Evolutionary conservation across 371 early-diverging fungal species (phyloP).

Genomic region (Rhizopus stolonifer): DNA sequence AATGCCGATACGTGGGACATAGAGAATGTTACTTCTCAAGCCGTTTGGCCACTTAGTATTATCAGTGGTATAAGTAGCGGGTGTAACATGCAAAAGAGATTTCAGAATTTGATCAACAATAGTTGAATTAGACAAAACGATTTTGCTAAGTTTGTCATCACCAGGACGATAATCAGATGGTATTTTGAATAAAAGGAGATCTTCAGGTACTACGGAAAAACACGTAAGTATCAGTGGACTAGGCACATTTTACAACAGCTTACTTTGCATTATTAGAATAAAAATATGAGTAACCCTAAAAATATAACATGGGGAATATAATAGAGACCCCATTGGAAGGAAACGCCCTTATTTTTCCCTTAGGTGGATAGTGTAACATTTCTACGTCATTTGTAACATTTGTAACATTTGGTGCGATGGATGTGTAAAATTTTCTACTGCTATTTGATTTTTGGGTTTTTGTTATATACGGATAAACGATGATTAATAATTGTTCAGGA

Average conservation of each 20-base stretch:
- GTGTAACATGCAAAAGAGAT: not conserved
- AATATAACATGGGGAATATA: too few relatives aligned
- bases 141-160: conserved; percentile 4
- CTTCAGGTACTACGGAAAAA: conserved; percentile 6
- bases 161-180: conserved; percentile 6
- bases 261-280: conserved; percentile 5
- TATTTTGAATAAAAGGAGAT: conserved; percentile 4
- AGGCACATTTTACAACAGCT: conserved; percentile 2
- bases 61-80: conserved; percentile 4
- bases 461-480: too few relatives aligned
- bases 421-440: too few relatives aligned
- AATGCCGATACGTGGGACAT: conserved; percentile 6
- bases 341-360: too few relatives aligned
- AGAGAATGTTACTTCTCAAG: not conserved
- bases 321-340: too few relatives aligned
- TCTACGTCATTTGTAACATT: too few relatives aligned
- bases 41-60: conserved; percentile 4
- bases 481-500: too few relatives aligned
- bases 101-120: conserved; percentile 1
- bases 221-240: conserved; percentile 3
- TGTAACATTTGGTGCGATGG: too few relatives aligned
- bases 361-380: too few relatives aligned
- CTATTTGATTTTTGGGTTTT: too few relatives aligned
- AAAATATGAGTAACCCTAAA: too few relatives aligned
- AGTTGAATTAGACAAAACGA: conserved; percentile 2